A percentile compares a stretch with the other conserved stretches of the same genome.
Conservation (phyloP, 75 land plant genomes). For the Chamaecyparis obtusa region DNA sequence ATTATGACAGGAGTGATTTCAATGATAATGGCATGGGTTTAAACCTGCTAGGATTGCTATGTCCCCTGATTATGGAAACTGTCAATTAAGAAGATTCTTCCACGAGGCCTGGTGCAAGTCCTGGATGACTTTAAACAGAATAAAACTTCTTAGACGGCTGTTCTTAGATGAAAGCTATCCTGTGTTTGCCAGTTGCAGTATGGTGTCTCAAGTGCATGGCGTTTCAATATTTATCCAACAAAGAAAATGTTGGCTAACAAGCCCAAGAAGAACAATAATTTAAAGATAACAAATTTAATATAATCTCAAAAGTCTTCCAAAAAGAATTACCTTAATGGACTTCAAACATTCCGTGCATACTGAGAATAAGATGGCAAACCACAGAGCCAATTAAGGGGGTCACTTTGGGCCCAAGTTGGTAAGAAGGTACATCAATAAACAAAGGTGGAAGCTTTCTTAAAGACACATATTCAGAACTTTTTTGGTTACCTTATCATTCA, state of each 20-base stretch:
- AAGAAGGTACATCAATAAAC: no score
- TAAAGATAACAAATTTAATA: neutral
- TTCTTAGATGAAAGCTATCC: neutral
- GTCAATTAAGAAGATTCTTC: neutral
- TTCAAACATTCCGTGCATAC: no score
- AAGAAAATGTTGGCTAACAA: neutral
- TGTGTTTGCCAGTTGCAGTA: neutral
- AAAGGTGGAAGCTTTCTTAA: no score
- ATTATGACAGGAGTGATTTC: neutral
- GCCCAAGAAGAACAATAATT: neutral
- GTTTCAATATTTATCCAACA: neutral
- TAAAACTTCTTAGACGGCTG: neutral
- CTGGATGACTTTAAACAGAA: neutral
- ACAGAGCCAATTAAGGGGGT: no score
- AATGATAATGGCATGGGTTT: neutral
- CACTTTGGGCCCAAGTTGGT: no score
- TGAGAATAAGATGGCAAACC: no score
- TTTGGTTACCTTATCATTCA: no score
- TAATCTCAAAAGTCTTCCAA: neutral
- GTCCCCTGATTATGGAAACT: neutral
- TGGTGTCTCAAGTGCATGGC: neutral
- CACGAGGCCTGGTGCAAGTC: neutral
- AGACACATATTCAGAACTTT: no score
- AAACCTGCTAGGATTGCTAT: neutral
- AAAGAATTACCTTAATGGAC: no score